Base-by-base conservation (phyloP, 495 filamentous ascomycete species). In the Hypoxylon trugodes region DNA sequence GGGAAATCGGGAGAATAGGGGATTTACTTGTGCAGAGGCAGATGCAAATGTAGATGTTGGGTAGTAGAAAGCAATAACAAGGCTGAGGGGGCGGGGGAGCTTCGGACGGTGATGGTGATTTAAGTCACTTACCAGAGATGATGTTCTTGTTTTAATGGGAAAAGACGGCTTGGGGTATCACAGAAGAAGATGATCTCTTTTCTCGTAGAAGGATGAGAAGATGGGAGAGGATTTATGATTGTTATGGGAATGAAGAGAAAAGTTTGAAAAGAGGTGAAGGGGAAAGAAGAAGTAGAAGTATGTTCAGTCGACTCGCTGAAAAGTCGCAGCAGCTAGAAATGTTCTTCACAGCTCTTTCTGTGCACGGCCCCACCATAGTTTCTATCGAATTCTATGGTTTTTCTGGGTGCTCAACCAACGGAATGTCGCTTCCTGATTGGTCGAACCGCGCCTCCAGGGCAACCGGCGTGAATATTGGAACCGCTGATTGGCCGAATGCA, bases 361-460 rank as follows among this genome's bases (percentile, higher is more conserved):
- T 65, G 64, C 48, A 68, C 65, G 64, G 64, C 64, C 64, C 64
- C 64, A 67, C 64, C 12, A 48, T 63, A 59, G 70, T 70, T 73
- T 73, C 70, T 73, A 73, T 73, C 41, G 68, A 73, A 73, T 73
- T 73, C 70, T 68, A 73, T 60, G 70, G 68, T 58, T 58, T 58
- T 66, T 66, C 53, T 55, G 57, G n/a, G 58, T 43, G 9, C 45
- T 61, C n/a, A 60, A 50, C 55, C 38, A 52, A 30, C 28, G 15
- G 9, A 15, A 19, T 12, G 12, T 9, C 43, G 53, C 35, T 50
- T 33, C 52, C 22, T 73, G 57, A 70, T 73, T 73, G 70, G 70
- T 16, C 19, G 2, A 46, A n/a, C 2, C 1, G 5, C 2, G 19
- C 38, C 53, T 58, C 60, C 64, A 53, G 61, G 58, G 63, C 67